A percentile compares a stretch with the other conserved stretches of the same genome.
phyloP scores from a whole-genome alignment of 2,329 filamentous ascomycete genomes.

The Colletotrichum filicis region DNA sequence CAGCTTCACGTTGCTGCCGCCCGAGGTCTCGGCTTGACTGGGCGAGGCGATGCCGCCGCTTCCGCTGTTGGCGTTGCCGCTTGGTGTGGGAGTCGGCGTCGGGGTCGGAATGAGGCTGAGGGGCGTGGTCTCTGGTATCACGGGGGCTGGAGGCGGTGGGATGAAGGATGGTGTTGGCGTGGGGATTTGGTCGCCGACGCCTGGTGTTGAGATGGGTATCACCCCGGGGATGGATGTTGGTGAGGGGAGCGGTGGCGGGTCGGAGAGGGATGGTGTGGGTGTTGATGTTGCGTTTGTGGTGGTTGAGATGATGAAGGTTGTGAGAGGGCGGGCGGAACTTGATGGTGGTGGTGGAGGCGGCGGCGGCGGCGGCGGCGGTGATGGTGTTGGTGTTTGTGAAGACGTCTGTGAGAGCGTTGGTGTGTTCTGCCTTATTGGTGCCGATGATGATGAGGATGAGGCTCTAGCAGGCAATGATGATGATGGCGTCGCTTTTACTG shows the following conservation, averaged over 20 bases:
- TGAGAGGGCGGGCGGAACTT: constrained; percentile 7
- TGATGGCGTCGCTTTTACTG: background rate
- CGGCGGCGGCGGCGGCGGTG: background rate
- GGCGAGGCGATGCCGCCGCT: constrained; percentile 12
- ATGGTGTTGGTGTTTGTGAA: background rate
- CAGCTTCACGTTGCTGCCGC: constrained; percentile 13
- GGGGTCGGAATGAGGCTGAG: background rate
- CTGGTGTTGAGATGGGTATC: constrained; percentile 4
- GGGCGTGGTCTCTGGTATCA: background rate
- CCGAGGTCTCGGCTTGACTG: constrained; percentile 17
- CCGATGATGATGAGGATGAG: background rate
- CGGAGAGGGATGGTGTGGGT: constrained; percentile 18
- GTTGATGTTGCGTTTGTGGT: background rate
- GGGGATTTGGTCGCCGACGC: background rate
- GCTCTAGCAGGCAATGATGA: background rate
- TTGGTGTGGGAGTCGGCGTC: constrained; percentile 7
- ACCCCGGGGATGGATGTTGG: constrained; percentile 9
- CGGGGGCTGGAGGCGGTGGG: background rate
- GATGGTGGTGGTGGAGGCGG: background rate
- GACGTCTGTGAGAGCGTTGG: background rate
- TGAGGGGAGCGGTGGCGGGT: constrained; percentile 10
- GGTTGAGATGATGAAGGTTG: constrained; percentile 28
- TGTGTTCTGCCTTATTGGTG: background rate
- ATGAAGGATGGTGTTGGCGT: constrained; percentile 7
- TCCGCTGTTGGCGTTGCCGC: background rate